Evolutionary conservation across 1,284 basidiomycete species (phyloP), one percentile per base, ranked within the genome.

Genomic region (Trichosporon inkin): DNA sequence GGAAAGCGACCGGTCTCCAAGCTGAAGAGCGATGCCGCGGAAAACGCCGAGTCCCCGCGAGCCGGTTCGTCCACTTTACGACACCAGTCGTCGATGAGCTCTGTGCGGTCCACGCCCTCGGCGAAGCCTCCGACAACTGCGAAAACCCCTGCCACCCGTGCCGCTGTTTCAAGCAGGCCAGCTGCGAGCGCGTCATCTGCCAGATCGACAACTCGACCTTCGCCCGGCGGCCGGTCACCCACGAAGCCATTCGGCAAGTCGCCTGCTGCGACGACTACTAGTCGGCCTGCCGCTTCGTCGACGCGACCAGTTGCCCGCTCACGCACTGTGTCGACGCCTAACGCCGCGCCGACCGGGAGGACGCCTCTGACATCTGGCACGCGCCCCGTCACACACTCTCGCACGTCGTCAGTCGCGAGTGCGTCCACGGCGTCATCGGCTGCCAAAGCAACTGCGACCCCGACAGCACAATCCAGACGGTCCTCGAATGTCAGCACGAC

Each of bases 51-150:
- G 14, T 47, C 52, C 10, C 52, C 57, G 10, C 55, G 32, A 22
- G 32, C 34, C 19, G 17, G 32, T 6, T 32, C 55, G 32, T 41
- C 40, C 32, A 56, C 62, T 3, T 10, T 62, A 14, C 55, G 55
- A 3, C 52, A 49, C 28, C 58, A 60, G 62, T 13, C 36, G 8
- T 64, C 62, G 10, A 24, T 52, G 34, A 24, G 56, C 10, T 55
- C 58, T 11, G 57, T 59, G 10, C 55, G 55, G 20, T 56, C 58
- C 14, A 24, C 53, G 13, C 34, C 51, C 10, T 37, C 51, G 10
- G 51, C 51, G 6, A 35, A 36, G 22, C 39, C 58, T 32, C 44
- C 44, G 41, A 47, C 41, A 32, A 24, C 24, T 22, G 22, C 41
- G 22, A 49, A 24, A 49, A 28, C 44, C 22, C 44, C 44, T 32